Evolutionary conservation across 2,329 filamentous ascomycete species (phyloP).

Genomic region (Aspergillus latus): DNA sequence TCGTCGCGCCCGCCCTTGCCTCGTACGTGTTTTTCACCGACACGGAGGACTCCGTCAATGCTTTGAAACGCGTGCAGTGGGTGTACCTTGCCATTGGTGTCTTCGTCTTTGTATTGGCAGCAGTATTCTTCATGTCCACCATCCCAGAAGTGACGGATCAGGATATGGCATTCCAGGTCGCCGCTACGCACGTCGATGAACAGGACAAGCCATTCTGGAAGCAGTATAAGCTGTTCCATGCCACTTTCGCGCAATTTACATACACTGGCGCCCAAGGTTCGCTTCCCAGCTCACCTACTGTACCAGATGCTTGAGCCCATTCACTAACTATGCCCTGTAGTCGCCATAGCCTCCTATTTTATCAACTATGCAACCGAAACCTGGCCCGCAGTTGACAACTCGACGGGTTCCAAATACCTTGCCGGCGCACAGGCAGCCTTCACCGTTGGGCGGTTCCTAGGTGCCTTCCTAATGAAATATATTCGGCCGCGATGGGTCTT

Average conservation of each 20-base stretch:
- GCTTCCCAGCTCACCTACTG: background rate
- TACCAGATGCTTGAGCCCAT: background rate
- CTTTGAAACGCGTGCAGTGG: constrained; percentile 71
- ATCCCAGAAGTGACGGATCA: constrained; percentile 72
- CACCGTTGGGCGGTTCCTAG: constrained; percentile 69
- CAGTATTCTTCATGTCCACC: constrained; percentile 63
- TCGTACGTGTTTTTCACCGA: constrained; percentile 71
- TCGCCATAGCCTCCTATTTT: constrained; percentile 60
- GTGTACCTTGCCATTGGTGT: constrained; percentile 76
- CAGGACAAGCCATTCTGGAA: constrained; percentile 63
- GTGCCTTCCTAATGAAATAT: constrained; percentile 65
- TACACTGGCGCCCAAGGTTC: constrained; percentile 73
- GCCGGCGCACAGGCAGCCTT: constrained; percentile 74
- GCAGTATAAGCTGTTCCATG: constrained; percentile 75
- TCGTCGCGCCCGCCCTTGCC: constrained; percentile 71
- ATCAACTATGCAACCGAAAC: constrained; percentile 71
- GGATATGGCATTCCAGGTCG: constrained; percentile 65
- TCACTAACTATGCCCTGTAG: constrained; percentile 26
- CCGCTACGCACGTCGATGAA: constrained; percentile 55
- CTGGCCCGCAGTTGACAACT: constrained; percentile 53
- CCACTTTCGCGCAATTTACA: constrained; percentile 73
- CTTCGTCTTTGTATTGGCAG: constrained; percentile 67
- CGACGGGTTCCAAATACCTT: constrained; percentile 65
- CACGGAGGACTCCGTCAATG: constrained; percentile 57
- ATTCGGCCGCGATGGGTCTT: constrained; percentile 69